Evolutionary conservation across 2,329 filamentous ascomycete genomes (phyloP).

Genomic region (Zarea fungicola): DNA sequence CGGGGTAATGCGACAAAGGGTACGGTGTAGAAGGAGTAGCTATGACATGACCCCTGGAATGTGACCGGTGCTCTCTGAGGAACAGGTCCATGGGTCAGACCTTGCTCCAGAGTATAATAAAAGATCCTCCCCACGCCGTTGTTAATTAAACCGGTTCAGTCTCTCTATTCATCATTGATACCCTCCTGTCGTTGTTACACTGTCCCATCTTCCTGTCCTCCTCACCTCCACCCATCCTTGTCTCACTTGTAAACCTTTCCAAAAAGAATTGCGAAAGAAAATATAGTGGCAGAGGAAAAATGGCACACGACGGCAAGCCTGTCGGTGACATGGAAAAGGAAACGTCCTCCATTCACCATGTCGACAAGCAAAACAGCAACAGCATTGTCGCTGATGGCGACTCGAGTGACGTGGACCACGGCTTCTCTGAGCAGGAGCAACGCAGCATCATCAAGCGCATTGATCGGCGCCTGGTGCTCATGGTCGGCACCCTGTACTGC

Average conservation of each 20-base stretch:
- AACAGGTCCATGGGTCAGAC: too few species aligned
- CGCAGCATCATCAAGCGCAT: constrained; percentile 63
- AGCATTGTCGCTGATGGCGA: constrained; percentile 16
- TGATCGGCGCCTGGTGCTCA: constrained; percentile 59
- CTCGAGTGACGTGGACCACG: constrained; percentile 26
- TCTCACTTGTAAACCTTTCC: not conserved
- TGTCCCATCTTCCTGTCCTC: too few species aligned
- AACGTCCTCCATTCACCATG: not conserved
- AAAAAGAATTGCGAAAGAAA: not conserved
- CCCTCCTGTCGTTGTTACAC: too few species aligned
- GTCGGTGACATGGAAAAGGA: not conserved
- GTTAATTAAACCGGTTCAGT: too few species aligned
- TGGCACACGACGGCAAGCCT: not conserved
- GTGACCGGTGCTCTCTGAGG: not conserved
- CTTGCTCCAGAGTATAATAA: too few species aligned
- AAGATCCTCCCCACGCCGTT: too few species aligned
- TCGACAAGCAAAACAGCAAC: constrained; percentile 2
- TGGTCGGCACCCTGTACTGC: constrained; percentile 64
- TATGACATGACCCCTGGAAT: not conserved
- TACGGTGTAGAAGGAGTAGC: not conserved
- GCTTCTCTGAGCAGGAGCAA: constrained; percentile 57
- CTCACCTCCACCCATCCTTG: not conserved
- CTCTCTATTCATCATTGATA: too few species aligned
- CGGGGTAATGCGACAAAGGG: not conserved
- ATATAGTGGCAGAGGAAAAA: not conserved